Conservation (phyloP, 108 stramenopile genomes). For the Mayamaea pseudoterrestris region DNA sequence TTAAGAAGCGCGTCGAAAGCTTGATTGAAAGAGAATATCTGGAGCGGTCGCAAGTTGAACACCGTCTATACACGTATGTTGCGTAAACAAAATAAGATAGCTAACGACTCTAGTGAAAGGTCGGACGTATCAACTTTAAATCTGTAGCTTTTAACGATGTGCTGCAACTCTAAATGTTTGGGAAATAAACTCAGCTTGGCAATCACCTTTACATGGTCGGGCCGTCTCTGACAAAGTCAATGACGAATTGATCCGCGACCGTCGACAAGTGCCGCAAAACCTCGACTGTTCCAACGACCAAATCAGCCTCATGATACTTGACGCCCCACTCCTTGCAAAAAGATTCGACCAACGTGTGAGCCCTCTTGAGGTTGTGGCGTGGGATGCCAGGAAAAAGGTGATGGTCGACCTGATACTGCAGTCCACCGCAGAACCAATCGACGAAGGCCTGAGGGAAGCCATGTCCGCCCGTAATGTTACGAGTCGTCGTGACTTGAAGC, state of each 20-base stretch:
- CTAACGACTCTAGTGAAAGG: not conserved
- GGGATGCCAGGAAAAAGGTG: constrained; percentile 98
- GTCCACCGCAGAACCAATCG: constrained; percentile 97
- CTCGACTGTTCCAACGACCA: constrained; percentile 69
- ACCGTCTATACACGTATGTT: constrained; percentile 74
- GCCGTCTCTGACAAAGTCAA: constrained; percentile 72
- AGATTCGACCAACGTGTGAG: constrained; percentile 78
- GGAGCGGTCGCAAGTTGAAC: constrained; percentile 80
- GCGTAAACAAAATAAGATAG: constrained; percentile 61
- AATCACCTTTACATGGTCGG: constrained; percentile 89
- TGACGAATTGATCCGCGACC: constrained; percentile 68
- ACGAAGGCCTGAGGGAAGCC: constrained; percentile 90
- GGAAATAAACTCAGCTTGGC: not conserved
- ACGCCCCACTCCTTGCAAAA: constrained; percentile 98
- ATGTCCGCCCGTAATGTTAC: constrained; percentile 92
- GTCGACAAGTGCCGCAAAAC: constrained; percentile 62
- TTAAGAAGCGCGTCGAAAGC: constrained; percentile 93
- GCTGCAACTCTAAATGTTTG: not conserved
- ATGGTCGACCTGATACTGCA: constrained; percentile 99
- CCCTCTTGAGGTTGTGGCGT: constrained; percentile 83
- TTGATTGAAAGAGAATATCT: constrained; percentile 96
- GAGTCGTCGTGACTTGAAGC: constrained; percentile 96
- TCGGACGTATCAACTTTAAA: not conserved
- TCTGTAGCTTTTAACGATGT: not conserved
- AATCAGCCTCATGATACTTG: constrained; percentile 81